These are phyloP conservation scores for Raddia guianensis DNA, from an alignment of 176 grass and related monocot species.

Conservation along the genomic window DNA sequence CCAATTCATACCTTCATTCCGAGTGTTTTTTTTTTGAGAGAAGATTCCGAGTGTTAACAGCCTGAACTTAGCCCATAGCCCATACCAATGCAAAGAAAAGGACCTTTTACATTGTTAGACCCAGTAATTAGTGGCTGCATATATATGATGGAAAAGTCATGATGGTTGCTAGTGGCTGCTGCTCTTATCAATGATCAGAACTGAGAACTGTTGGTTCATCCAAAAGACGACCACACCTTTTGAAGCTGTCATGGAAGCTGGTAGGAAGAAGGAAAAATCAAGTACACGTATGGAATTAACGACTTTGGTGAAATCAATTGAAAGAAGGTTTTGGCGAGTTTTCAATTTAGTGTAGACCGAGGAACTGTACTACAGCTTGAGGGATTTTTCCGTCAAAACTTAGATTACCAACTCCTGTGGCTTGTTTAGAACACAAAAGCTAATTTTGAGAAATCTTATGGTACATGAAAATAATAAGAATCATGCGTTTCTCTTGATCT, in stretches of 20 bases:
- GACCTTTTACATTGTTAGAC: background rate
- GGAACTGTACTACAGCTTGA: background rate
- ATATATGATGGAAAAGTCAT: background rate
- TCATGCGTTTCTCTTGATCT: too few species aligned
- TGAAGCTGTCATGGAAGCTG: background rate
- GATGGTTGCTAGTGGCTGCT: background rate
- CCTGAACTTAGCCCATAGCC: background rate
- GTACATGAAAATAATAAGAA: too few species aligned
- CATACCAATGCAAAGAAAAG: background rate
- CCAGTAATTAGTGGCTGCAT: background rate
- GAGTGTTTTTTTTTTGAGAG: too few species aligned
- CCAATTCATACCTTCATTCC: background rate
- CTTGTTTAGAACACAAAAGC: too few species aligned
- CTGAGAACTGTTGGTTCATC: background rate
- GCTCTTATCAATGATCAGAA: background rate
- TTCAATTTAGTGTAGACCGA: background rate
- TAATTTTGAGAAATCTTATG: too few species aligned
- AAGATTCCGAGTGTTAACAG: background rate
- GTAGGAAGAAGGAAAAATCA: background rate
- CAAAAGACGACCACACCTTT: background rate
- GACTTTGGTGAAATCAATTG: constrained; percentile 2
- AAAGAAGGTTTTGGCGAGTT: background rate
- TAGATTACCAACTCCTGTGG: too few species aligned
- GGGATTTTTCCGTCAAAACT: too few species aligned
- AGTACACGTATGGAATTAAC: background rate